Conservation (phyloP, 257 asterid genomes). For the Solanum chmielewskii region DNA sequence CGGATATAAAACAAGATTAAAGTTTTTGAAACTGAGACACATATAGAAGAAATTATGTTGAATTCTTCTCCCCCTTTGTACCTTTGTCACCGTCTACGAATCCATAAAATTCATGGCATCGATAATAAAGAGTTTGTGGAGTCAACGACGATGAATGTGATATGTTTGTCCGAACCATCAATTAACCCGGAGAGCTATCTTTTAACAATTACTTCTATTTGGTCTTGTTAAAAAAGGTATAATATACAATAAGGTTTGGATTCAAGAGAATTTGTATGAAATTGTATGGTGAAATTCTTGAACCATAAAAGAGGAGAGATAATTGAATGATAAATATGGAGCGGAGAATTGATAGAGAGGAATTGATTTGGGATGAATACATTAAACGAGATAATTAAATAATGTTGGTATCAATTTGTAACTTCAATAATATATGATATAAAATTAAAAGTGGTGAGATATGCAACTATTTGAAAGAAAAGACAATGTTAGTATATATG, state of each 20-base stretch:
- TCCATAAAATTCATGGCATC: neutral
- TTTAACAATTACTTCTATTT: neutral
- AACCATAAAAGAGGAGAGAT: neutral
- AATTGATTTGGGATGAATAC: neutral
- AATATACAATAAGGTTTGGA: no score
- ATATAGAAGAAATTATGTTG: neutral
- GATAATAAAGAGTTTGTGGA: neutral
- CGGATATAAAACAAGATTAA: neutral
- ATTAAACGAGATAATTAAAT: neutral
- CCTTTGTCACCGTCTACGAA: no score
- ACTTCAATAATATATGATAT: neutral
- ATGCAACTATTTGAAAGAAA: neutral
- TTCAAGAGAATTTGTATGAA: neutral
- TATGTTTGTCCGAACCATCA: neutral
- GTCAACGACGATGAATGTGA: neutral
- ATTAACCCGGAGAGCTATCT: no score
- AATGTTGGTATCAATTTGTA: neutral
- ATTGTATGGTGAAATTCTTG: neutral
- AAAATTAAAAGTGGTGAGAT: neutral
- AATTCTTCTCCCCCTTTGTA: neutral
- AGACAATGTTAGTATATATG: neutral
- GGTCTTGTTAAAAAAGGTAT: neutral
- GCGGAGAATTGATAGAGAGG: neutral
- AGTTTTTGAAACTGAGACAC: neutral
- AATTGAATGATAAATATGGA: neutral